Base-by-base conservation (phyloP, 768 basidiomycete species). In the Leccinum subgranulosum region DNA sequence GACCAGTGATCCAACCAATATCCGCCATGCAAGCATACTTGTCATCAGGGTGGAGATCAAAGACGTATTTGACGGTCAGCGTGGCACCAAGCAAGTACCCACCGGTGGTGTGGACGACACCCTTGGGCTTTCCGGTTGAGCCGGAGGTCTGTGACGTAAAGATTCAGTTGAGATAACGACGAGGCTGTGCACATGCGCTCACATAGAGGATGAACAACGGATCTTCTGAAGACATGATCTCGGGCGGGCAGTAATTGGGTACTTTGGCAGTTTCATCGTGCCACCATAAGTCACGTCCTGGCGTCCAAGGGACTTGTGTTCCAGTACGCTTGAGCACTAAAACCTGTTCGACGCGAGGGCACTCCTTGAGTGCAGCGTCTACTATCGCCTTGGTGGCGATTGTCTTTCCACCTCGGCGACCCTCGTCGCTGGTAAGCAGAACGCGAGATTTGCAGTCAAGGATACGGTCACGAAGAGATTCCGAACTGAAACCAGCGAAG, bases 201-300 rank as follows among this genome's bases (percentile, higher is more conserved):
- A 94, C 95, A 74, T 98, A 99, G 59, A 99, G 94, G 69, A 99
- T 98, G 76, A 99, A 99, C 23, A 99, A 80, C 2, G 96, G 96
- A 69, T 98, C 97, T 72, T 99, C 96, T n/a, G 91, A 74, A 31
- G 83, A 70, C 89, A 99, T 93, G 60, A 89, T 71, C 75, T 92
- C 92, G 15, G 87, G 87, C 1, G 95, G 86, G 77, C 93, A 96
- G 77, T 92, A 96, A 57, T 81, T 83, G 17, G 91, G 85, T 15
- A 97, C 94, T 72, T 86, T 90, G 21, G 79, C 82, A 27, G 81
- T 80, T 76, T 94, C 93, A 74, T 98, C 94, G 67, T 98, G 88
- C 95, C 95, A 98, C 96, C 96, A 98, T 64, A 83, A 79, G 71
- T 99, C 96, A 46, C 95, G 77, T 1, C 92, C 94, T 60, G 83